Base-by-base conservation (phyloP, 371 early-diverging fungal species). In the Rhizopus arrhizus region DNA sequence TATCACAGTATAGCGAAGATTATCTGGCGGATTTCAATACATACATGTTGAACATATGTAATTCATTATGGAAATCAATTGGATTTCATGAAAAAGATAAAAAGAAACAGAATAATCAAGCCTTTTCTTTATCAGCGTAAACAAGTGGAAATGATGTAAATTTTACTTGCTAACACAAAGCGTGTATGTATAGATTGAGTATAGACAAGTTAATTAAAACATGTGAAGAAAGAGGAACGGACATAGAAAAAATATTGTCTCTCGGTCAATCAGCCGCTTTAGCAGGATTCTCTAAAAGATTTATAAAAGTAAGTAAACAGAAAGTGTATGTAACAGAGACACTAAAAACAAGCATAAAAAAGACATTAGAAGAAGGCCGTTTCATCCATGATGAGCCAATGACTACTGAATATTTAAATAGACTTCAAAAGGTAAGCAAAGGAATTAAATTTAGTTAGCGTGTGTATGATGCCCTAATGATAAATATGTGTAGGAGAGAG, bases 41-140 rank as follows among this genome's bases (percentile, higher is more conserved):
- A 3, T 83, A 75, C 56, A 77, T 84, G 16, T 80, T 77, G 72
- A 85, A 85, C 40, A 66, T 85, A 3, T 87, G 85, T 57, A 82
- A 78, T 52, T 68, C 80, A 16, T 41, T 85, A 11, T 87, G 85
- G 85, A 62, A 78, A 33, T 80, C 78, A 22, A 62, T 74, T 0
- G 76, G 78, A 0, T 70, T 83, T 34, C 64, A 69, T 45, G 68
- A 74, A n/a, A 58, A 73, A 1, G 22, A 22, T 22, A 22, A 22
- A 22, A 22, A 22, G 22, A 22, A 22, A 22, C 22, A 22, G 22
- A 22, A 22, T 22, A 59, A 56, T 3, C n/a, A 5, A 49, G 75
- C 79, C 9, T 84, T 82, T 54, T 69, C 69, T 2, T 50, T 85
- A 42, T 58, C 78, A 43, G 54, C 61, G 83, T 83, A 81, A 66